phyloP scores from a whole-genome alignment of 768 basidiomycete genomes.

The Russula sp. region DNA sequence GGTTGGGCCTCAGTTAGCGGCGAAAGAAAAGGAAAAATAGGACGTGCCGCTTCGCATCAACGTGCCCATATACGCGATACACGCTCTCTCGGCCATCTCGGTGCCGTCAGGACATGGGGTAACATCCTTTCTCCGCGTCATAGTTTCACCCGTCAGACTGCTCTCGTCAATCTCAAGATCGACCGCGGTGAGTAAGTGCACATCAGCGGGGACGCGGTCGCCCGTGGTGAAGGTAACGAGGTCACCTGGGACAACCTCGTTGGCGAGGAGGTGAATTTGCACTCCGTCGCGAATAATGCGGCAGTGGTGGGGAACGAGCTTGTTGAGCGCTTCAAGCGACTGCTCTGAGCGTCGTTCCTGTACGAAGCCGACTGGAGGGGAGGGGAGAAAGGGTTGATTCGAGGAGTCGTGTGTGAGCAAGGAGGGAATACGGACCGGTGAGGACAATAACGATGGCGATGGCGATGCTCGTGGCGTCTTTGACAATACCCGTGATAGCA shows the following conservation, averaged over 20 bases:
- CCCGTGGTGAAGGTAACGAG: slow-evolving; percentile 85
- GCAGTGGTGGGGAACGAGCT: slow-evolving; percentile 95
- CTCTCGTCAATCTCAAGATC: slow-evolving; percentile 95
- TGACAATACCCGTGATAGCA: slow-evolving; percentile 89
- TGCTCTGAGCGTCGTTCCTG: slow-evolving; percentile 95
- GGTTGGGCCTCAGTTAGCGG: not conserved
- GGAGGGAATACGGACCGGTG: slow-evolving; percentile 55
- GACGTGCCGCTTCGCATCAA: slow-evolving; percentile 77
- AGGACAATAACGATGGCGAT: slow-evolving; percentile 90
- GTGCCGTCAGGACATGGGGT: slow-evolving; percentile 46
- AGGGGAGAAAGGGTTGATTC: not conserved
- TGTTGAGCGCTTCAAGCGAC: slow-evolving; percentile 90
- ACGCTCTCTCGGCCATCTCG: slow-evolving; percentile 76
- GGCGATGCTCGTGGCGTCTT: slow-evolving; percentile 91
- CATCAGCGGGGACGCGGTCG: slow-evolving; percentile 91
- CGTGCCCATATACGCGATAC: slow-evolving; percentile 95
- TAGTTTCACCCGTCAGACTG: slow-evolving; percentile 90
- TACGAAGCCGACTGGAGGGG: slow-evolving; percentile 73
- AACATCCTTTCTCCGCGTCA: slow-evolving; percentile 61
- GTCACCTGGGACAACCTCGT: slow-evolving; percentile 95
- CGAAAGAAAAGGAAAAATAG: not conserved
- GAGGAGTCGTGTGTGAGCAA: not conserved
- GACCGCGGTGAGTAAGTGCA: slow-evolving; percentile 73
- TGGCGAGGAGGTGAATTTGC: slow-evolving; percentile 79
- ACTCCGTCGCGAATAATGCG: slow-evolving; percentile 78